Evolutionary conservation across 129 eudicot species (phyloP), one percentile per base, ranked within the genome.

Genomic region (Saposhnikovia divaricata): DNA sequence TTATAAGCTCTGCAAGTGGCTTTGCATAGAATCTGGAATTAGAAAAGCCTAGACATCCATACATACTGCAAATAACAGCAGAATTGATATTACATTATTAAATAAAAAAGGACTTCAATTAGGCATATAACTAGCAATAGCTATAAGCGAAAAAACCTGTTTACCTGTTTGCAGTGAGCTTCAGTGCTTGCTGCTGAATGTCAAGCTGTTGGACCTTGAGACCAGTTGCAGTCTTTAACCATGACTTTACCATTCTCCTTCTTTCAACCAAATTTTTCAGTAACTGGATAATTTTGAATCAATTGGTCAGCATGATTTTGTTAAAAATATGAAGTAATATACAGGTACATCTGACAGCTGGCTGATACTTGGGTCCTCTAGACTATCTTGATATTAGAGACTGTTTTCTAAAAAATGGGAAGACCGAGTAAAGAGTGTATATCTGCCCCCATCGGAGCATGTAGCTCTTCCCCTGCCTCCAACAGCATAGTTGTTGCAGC

Each of bases 1-100:
- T 96, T 18, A 92, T 90, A 75, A 96, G 95, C 79, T 96, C 99
- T 45, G 99, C 99, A 42, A 96, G 93, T 38, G 99, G 98, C 82
- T 96, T 96, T 77, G 99, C 99, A 77, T 90, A 96, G 80, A 96
- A 96, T 85, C 99, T 90, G 80, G 99, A 96, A 83, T 88, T 96
- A 74, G 99, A 90, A 88, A 96, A 96, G 31, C 99, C 99, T 72
- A 96, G 84, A 84, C 99, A 96, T 74, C 99, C 99, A 85, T 96
- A 96, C 97, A 96, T 96, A 79, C 99, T 95, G 92, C 89, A 87
- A 43, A 21, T 31, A 55, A 28, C 9, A 40, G 65, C 13, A 77
- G 69, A 43, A 28, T 63, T n/a, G 69, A 48, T 47, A 79, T 28
- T 38, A 68, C 31, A 40, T 53, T 13, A 72, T 78, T 76, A 46